Evolutionary conservation across 2,329 filamentous ascomycete species (phyloP).

Genomic region (Diplocarpon mali): DNA sequence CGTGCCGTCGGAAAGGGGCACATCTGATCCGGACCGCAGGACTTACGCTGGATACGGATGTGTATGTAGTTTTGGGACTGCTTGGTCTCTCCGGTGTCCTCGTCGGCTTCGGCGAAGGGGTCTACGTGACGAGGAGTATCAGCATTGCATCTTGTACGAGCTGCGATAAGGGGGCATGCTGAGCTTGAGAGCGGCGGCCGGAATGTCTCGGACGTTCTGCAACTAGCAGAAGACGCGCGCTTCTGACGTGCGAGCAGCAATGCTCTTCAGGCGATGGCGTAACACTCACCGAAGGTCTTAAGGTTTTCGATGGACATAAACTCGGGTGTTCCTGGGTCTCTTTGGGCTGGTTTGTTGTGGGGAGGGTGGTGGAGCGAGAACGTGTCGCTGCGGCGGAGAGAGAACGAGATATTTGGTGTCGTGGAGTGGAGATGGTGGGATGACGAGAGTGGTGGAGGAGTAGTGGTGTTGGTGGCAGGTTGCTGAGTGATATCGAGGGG

Average conservation of each 20-base stretch:
- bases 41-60: constrained; percentile 97
- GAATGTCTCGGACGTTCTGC: neutral
- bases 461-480: constrained; percentile 2
- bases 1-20: constrained; percentile 10
- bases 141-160: constrained; percentile 8
- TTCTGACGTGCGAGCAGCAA: too few relatives aligned
- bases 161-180: constrained; percentile 10
- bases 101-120: constrained; percentile 99
- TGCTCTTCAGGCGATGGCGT: neutral
- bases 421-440: constrained; percentile 12
- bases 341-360: constrained; percentile 17
- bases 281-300: constrained; percentile 74
- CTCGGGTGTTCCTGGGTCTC: constrained; percentile 56
- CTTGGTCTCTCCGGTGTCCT: constrained; percentile 92
- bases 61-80: constrained; percentile 97
- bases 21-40: constrained; percentile 3
- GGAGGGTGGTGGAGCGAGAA: constrained; percentile 14
- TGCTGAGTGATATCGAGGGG: neutral
- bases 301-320: constrained; percentile 99
- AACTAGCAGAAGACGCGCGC: neutral
- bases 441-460: neutral
- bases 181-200: neutral
- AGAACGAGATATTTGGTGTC: neutral
- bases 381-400: constrained; percentile 15
- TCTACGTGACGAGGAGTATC: constrained; percentile 42